Evolutionary conservation across 306 rosid species (phyloP).

Genomic region (Echinosophora koreensis): DNA sequence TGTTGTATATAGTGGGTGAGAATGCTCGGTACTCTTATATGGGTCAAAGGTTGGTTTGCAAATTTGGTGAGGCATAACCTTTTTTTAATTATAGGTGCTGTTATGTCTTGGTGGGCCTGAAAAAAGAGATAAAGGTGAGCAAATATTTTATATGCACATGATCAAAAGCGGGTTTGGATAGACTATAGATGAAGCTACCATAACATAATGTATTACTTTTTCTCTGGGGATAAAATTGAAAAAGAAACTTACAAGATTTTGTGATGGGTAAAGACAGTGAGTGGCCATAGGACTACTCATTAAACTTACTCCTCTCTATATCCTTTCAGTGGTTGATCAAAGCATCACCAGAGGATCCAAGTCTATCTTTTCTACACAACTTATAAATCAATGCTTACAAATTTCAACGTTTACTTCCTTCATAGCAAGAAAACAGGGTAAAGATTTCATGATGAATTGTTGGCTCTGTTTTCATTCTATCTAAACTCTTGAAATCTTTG

Average conservation of each 20-base stretch:
- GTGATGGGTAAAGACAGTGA: neutral
- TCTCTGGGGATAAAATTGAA: neutral
- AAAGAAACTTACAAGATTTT: neutral
- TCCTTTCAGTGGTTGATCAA: constrained; percentile 32
- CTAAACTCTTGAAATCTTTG: no score
- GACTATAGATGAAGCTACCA: no score
- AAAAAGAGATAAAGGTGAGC: no score
- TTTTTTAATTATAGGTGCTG: no score
- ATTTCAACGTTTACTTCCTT: constrained; percentile 27
- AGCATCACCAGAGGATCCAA: constrained; percentile 10
- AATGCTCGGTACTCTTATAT: no score
- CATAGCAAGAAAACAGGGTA: constrained; percentile 14
- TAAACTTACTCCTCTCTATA: neutral
- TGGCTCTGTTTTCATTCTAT: no score
- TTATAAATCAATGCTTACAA: neutral
- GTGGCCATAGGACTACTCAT: constrained; percentile 14
- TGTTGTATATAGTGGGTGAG: no score
- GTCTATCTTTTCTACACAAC: constrained; percentile 1
- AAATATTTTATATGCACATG: no score
- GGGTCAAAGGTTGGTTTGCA: no score
- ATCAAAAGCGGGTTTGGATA: no score
- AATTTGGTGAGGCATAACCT: no score
- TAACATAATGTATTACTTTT: neutral
- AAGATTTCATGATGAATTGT: neutral
- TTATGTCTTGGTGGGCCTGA: no score